A percentile compares a stretch with the other conserved stretches of the same genome.
phyloP scores from a whole-genome alignment of 2,329 filamentous ascomycete species.

The Sporothrix inflata region DNA sequence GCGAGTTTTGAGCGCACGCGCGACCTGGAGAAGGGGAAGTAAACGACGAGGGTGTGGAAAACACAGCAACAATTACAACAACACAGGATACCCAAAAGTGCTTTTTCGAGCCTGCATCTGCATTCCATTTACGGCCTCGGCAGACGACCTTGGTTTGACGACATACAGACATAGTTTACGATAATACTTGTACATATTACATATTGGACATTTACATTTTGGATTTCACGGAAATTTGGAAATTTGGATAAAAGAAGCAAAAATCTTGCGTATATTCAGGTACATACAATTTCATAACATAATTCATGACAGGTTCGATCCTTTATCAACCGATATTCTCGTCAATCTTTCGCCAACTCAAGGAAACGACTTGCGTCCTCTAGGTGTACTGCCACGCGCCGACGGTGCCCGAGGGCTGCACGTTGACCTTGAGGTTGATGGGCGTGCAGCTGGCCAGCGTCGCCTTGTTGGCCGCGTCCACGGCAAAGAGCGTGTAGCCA shows the following conservation, averaged over 20 bases:
- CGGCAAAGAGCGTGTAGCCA: slow-evolving; percentile 38
- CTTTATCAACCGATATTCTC: background rate
- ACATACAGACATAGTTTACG: background rate
- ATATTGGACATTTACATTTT: background rate
- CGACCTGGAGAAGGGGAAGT: slow-evolving; percentile 30
- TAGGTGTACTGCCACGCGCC: slow-evolving; percentile 42
- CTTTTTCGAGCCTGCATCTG: background rate
- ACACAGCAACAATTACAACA: background rate
- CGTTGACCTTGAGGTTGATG: slow-evolving; percentile 40
- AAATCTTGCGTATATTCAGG: background rate
- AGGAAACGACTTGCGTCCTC: background rate
- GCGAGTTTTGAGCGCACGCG: slow-evolving; percentile 20
- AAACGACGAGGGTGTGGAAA: background rate
- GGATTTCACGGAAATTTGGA: background rate
- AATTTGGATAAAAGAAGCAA: background rate
- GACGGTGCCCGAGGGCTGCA: slow-evolving; percentile 32
- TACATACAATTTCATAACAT: slow-evolving; percentile 2
- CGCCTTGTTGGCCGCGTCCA: slow-evolving; percentile 37
- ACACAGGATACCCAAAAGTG: slow-evolving; percentile 20
- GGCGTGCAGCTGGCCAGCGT: slow-evolving; percentile 35
- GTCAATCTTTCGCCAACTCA: background rate
- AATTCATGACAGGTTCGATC: background rate
- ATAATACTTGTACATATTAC: slow-evolving; percentile 12
- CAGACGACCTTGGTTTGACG: background rate
- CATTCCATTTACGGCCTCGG: background rate